Conservation (phyloP, 2,329 filamentous ascomycete species). For the Xylaria sp. region DNA sequence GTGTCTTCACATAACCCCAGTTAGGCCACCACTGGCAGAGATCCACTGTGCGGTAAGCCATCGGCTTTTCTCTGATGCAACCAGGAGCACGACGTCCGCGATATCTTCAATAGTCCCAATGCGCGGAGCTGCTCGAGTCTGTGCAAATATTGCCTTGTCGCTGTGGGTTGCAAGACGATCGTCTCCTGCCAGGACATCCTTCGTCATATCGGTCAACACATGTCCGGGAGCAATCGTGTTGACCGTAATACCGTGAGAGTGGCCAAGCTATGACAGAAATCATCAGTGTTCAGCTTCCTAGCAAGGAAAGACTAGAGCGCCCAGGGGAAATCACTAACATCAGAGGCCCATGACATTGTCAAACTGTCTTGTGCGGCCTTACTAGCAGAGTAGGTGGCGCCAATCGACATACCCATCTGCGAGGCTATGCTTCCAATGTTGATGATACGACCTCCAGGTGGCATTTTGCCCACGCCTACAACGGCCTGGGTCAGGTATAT, state of each 20-base stretch:
- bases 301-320: too few relatives aligned
- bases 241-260: slow-evolving; percentile 35
- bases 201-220: slow-evolving; percentile 23
- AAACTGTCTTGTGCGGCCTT: slow-evolving; percentile 39
- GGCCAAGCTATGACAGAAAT: slow-evolving; percentile 33
- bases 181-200: too few relatives aligned
- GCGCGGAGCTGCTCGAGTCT: background rate
- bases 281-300: slow-evolving; percentile 9
- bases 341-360: slow-evolving; percentile 35
- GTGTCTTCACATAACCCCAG: too few relatives aligned
- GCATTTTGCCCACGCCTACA: slow-evolving; percentile 45
- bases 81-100: slow-evolving; percentile 37
- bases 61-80: slow-evolving; percentile 36
- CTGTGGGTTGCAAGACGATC: too few relatives aligned
- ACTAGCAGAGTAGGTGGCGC: slow-evolving; percentile 34
- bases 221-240: slow-evolving; percentile 37
- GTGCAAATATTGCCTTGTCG: too few relatives aligned
- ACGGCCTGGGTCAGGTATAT: slow-evolving; percentile 46
- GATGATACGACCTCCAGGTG: slow-evolving; percentile 51
- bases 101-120: slow-evolving; percentile 37
- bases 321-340: slow-evolving; percentile 6
- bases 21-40: slow-evolving; percentile 16
- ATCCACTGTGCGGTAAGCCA: slow-evolving; percentile 42
- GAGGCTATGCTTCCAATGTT: slow-evolving; percentile 50
- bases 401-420: slow-evolving; percentile 35